Evolutionary conservation across 2,329 filamentous ascomycete species (phyloP), one percentile per base, ranked within the genome.

Genomic region (Trichoderma atroviride): DNA sequence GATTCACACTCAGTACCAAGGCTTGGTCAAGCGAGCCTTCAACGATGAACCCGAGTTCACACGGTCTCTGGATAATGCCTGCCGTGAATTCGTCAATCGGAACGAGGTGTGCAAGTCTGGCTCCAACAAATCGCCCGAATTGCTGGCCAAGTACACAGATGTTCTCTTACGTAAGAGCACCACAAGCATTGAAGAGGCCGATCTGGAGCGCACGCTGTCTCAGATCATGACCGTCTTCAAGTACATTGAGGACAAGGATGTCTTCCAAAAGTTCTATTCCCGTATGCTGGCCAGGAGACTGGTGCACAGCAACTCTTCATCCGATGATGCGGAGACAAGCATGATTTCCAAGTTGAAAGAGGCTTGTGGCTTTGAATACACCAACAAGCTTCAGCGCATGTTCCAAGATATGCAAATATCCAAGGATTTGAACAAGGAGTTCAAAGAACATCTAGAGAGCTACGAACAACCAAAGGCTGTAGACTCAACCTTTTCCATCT

Each of bases 181-280:
- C 35, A 96, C 94, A 74, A 93, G 94, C 75, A 93, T 94, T 16
- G 96, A 98, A 78, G 96, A 99, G 78, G 91, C 92, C 37, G 95
- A 99, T 77, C 87, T 98, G 75, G 96, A 99, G 82, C 91, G 91
- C 73, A 91, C 93, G 37, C 84, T 98, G 35, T 89, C 89, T 24
- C 93, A 97, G 79, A 96, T 99, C 76, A 99, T 99, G 96, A 97
- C 95, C 1, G 93, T 99, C 68, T 99, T 99, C 88, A 98, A 98
- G 83, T 99, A 99, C 81, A 98, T 99, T 72, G 96, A 99, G 79
- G 96, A 99, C 82, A 99, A 99, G 85, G 96, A 99, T 77, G 96
- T 99, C 5, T 99, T 99, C 87, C 96, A 98, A 81, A 99, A 98
- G 81, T 99, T 97, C 82, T 99, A 99, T 82, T 97, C 95, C 2